These are phyloP conservation scores for Cynanchum wilfordii DNA, from an alignment of 257 asterid species.

Conservation along the genomic window DNA sequence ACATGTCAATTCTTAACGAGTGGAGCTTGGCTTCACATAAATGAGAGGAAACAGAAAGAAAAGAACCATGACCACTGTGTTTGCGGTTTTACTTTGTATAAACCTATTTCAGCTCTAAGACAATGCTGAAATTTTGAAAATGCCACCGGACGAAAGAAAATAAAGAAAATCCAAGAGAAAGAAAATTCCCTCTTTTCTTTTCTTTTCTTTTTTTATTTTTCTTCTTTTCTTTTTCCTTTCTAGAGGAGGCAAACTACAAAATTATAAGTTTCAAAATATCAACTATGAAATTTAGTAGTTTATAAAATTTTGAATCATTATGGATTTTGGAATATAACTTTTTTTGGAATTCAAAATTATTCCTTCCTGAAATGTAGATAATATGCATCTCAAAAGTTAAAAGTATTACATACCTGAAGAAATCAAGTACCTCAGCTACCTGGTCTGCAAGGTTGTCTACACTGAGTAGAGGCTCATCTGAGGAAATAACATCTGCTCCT, in stretches of 20 bases:
- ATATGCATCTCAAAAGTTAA: neutral
- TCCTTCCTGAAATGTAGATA: neutral
- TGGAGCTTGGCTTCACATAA: neutral
- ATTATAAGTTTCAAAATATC: neutral
- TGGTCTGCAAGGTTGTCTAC: slow-evolving; percentile 80
- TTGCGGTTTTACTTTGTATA: neutral
- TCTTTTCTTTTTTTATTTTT: too few relatives aligned
- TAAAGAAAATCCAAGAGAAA: neutral
- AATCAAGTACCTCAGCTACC: slow-evolving; percentile 66
- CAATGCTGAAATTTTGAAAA: neutral
- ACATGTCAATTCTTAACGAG: neutral
- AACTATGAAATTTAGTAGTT: neutral
- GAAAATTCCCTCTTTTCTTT: neutral
- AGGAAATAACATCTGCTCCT: slow-evolving; percentile 54
- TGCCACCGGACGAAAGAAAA: neutral
- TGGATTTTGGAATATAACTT: neutral
- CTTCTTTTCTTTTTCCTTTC: neutral
- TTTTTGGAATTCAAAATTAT: neutral
- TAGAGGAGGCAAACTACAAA: neutral
- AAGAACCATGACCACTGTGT: neutral
- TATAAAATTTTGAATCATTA: neutral
- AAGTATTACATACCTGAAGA: slow-evolving; percentile 45
- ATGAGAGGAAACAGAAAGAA: neutral
- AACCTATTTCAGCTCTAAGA: neutral
- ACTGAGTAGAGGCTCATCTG: slow-evolving; percentile 49